phyloP scores from a whole-genome alignment of 768 basidiomycete genomes.

The Lentinula lateritia region DNA sequence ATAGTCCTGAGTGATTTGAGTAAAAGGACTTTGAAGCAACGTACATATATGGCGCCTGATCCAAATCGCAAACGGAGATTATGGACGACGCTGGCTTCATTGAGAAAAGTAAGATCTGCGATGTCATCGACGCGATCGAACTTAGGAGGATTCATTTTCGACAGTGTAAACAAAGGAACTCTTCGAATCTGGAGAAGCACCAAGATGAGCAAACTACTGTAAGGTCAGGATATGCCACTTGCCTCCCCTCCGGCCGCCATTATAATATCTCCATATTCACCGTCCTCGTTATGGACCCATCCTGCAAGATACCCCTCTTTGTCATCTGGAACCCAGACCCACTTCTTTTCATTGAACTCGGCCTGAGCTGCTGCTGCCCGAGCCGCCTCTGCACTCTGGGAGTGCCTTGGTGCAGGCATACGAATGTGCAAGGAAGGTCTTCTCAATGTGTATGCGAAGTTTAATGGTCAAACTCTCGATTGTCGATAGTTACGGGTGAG shows the following conservation, averaged over 20 bases:
- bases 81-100: constrained; percentile 98
- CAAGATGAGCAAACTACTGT: not conserved
- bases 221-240: constrained; percentile 14
- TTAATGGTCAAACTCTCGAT: not conserved
- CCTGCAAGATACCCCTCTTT: constrained; percentile 91
- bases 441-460: not conserved
- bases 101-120: constrained; percentile 94
- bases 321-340: constrained; percentile 96
- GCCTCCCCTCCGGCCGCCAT: constrained; percentile 85
- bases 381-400: constrained; percentile 66
- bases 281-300: constrained; percentile 87
- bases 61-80: constrained; percentile 91
- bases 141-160: constrained; percentile 98
- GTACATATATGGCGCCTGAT: constrained; percentile 86
- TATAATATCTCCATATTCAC: constrained; percentile 77
- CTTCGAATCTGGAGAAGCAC: constrained; percentile 42
- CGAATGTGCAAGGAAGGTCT: not conserved
- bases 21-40: constrained; percentile 22
- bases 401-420: constrained; percentile 46
- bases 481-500: not conserved
- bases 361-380: constrained; percentile 86
- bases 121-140: constrained; percentile 98
- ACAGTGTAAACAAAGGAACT: constrained; percentile 75
- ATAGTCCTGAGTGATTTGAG: constrained; percentile 7
- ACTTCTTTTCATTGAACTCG: constrained; percentile 96